These are phyloP conservation scores for Didymellaceae sp. DNA, from an alignment of 2,329 filamentous ascomycete genomes.

Conservation along the genomic window DNA sequence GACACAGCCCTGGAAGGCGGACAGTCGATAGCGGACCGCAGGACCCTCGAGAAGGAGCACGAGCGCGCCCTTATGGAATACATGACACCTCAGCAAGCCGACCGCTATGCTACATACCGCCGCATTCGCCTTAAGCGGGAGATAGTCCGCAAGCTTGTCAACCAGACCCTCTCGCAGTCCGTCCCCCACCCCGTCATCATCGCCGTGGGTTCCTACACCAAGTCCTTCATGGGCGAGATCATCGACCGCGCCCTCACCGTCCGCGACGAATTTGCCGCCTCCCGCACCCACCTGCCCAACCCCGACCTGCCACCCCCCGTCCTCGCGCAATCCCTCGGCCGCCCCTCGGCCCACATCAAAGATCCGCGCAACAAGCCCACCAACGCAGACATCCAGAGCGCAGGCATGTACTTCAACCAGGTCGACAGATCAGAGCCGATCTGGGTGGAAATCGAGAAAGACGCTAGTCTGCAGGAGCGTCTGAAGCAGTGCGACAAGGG, in stretches of 20 bases:
- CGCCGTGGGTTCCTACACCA: conserved; percentile 77
- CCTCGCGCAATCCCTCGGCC: conserved; percentile 35
- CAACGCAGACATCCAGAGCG: conserved; percentile 34
- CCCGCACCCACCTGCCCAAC: conserved; percentile 47
- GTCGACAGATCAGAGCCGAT: conserved; percentile 30
- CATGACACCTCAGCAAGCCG: conserved; percentile 71
- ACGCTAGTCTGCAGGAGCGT: conserved; percentile 34
- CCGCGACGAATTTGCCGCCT: conserved; percentile 73
- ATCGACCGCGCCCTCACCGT: conserved; percentile 74
- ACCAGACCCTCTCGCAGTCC: conserved; percentile 80
- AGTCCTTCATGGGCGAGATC: conserved; percentile 77
- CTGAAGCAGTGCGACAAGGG: conserved; percentile 51
- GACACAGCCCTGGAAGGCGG: conserved; percentile 56
- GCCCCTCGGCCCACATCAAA: conserved; percentile 40
- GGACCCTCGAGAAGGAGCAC: conserved; percentile 71
- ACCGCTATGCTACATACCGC: conserved; percentile 74
- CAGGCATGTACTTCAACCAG: conserved; percentile 34
- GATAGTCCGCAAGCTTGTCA: conserved; percentile 76
- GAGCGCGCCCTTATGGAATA: conserved; percentile 67
- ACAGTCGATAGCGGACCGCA: conserved; percentile 62
- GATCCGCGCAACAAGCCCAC: conserved; percentile 37
- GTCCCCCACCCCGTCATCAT: conserved; percentile 76
- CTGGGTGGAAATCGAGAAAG: conserved; percentile 38
- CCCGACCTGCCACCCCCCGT: conserved; percentile 34
- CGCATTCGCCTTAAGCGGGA: conserved; percentile 71